phyloP scores from a whole-genome alignment of 225 moss, liverwort and hornwort genomes.

The Physcomitrellopsis africana region DNA sequence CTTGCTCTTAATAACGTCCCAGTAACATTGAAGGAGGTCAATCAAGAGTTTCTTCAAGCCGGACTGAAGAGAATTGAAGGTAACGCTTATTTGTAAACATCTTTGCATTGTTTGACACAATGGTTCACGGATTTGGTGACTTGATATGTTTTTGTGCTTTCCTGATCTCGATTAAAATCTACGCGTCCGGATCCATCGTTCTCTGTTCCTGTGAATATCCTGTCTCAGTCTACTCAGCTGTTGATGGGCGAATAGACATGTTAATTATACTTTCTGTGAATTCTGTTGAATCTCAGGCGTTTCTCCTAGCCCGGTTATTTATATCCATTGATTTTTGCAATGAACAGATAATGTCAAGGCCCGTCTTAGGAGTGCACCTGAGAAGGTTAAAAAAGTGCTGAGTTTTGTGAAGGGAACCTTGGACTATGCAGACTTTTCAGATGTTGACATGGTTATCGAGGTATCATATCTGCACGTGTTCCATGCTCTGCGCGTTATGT shows the following conservation, averaged over 20 bases:
- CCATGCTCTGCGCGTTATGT: neutral
- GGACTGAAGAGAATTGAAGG: slow-evolving; percentile 70
- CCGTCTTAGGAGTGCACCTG: slow-evolving; percentile 49
- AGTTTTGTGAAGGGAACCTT: slow-evolving; percentile 74
- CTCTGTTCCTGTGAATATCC: neutral
- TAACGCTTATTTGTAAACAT: slow-evolving; percentile 28
- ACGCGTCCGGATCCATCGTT: slow-evolving; percentile 4
- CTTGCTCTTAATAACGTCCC: slow-evolving; percentile 61
- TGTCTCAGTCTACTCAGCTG: neutral
- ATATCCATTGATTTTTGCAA: slow-evolving; percentile 20
- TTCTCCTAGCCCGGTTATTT: slow-evolving; percentile 17
- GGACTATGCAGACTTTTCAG: slow-evolving; percentile 71
- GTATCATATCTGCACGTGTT: slow-evolving; percentile 36
- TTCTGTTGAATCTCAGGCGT: neutral
- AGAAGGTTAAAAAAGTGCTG: slow-evolving; percentile 56
- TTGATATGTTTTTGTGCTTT: neutral
- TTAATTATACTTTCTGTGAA: neutral
- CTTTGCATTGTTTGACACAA: neutral
- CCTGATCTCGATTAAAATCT: neutral
- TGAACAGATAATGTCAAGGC: slow-evolving; percentile 71
- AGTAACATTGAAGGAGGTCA: slow-evolving; percentile 81
- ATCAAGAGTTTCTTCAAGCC: slow-evolving; percentile 62
- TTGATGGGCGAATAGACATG: neutral
- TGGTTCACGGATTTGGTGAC: neutral
- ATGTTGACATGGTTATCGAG: slow-evolving; percentile 89